A percentile compares a stretch with the other conserved stretches of the same genome.
These are phyloP conservation scores for Diversispora epigaea DNA, from an alignment of 192 early-diverging fungal genomes.

Conservation along the genomic window DNA sequence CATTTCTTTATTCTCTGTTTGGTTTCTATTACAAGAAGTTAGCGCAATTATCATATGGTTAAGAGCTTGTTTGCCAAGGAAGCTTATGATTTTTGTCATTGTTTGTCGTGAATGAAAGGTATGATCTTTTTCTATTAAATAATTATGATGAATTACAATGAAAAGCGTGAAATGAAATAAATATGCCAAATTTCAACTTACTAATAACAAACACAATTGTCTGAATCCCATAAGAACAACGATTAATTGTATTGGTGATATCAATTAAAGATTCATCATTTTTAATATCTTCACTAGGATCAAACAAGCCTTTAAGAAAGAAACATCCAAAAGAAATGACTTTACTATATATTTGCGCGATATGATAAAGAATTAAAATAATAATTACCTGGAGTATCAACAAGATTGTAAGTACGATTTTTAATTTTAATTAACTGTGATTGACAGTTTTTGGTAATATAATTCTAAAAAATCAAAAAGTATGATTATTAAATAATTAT, in stretches of 20 bases:
- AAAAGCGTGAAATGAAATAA: background rate
- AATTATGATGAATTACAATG: background rate
- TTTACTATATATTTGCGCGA: too few relatives aligned
- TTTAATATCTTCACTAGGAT: background rate
- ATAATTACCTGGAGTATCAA: background rate
- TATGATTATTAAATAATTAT: background rate
- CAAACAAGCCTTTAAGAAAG: background rate
- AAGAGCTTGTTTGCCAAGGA: background rate
- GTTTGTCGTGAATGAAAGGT: background rate
- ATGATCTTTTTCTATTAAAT: background rate
- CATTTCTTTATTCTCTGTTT: background rate
- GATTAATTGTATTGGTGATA: background rate
- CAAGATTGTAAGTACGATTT: background rate
- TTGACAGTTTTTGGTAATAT: background rate
- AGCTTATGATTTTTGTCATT: background rate
- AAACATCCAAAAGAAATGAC: too few relatives aligned
- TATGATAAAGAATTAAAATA: too few relatives aligned
- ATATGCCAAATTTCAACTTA: background rate
- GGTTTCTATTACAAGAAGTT: background rate
- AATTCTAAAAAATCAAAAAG: background rate
- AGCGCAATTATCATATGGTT: background rate
- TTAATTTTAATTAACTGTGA: background rate
- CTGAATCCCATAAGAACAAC: conserved; percentile 14
- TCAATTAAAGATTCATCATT: background rate
- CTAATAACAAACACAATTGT: conserved; percentile 4